Conservation (phyloP, 306 rosid genomes). For the Dryas drummondii region DNA sequence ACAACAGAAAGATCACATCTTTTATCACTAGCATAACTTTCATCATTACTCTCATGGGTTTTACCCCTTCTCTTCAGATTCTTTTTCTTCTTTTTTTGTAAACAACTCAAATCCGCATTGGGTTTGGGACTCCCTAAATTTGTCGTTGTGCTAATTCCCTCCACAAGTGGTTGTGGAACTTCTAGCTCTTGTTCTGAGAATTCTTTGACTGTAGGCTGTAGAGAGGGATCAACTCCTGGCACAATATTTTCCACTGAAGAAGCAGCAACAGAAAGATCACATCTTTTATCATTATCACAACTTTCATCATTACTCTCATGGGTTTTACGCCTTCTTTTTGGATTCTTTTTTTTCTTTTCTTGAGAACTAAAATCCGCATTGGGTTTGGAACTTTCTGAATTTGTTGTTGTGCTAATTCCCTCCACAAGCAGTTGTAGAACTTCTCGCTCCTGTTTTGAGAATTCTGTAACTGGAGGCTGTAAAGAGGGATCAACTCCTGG, state of each 20-base stretch:
- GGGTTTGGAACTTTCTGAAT: conserved; percentile 20
- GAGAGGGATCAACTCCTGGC: conserved; percentile 24
- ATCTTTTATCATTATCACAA: conserved; percentile 16
- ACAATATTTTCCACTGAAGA: conserved; percentile 23
- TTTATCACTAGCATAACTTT: conserved; percentile 8
- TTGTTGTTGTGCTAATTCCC: conserved; percentile 15
- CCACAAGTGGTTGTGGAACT: conserved; percentile 24
- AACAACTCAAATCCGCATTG: background rate
- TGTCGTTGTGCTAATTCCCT: conserved; percentile 12
- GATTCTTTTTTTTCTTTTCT: background rate
- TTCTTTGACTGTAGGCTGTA: conserved; percentile 26
- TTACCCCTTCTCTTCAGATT: background rate
- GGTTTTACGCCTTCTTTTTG: background rate
- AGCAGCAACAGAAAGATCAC: conserved; percentile 23
- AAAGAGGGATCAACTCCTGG: conserved; percentile 25
- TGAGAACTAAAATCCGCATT: background rate
- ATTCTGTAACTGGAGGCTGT: conserved; percentile 24
- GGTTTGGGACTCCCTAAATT: conserved; percentile 21
- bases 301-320: too few relatives aligned
- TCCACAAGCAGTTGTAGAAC: conserved; percentile 23
- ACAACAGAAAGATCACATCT: conserved; percentile 25
- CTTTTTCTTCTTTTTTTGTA: background rate
- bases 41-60: background rate
- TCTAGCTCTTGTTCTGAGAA: conserved; percentile 25
- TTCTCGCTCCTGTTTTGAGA: conserved; percentile 25